A percentile compares a stretch with the other conserved stretches of the same genome.
Evolutionary conservation across 1,284 basidiomycete genomes (phyloP).

Genomic region (Phellopilus nigrolimitatus): DNA sequence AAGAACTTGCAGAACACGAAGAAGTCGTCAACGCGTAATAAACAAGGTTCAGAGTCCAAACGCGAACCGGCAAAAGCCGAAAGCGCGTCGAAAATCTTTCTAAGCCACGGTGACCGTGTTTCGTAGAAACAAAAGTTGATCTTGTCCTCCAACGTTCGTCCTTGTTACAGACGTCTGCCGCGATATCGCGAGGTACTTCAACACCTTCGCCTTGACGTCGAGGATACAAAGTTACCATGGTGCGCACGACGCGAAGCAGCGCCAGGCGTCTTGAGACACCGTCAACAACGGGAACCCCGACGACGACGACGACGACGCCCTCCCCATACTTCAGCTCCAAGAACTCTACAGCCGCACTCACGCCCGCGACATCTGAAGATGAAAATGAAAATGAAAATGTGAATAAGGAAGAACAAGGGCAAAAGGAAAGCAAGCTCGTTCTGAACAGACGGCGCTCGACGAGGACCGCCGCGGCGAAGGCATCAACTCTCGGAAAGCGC

Average conservation of each 20-base stretch:
- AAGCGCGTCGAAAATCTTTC: conserved; percentile 1
- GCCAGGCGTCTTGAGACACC: conserved; percentile 23
- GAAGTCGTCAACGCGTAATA: neutral
- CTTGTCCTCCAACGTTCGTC: neutral
- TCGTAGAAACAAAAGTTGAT: conserved; percentile 1
- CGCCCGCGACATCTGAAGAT: conserved; percentile 40
- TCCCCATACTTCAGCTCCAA: conserved; percentile 43
- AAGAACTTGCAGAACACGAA: too few species aligned
- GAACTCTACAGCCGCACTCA: conserved; percentile 33
- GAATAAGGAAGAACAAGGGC: neutral
- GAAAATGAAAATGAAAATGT: neutral
- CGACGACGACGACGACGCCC: conserved; percentile 32
- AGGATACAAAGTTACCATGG: neutral
- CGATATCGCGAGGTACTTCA: too few species aligned
- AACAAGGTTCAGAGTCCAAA: conserved; percentile 1
- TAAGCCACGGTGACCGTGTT: neutral
- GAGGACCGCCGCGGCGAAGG: neutral
- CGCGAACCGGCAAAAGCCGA: conserved; percentile 4
- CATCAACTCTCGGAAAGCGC: conserved; percentile 2
- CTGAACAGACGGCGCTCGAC: conserved; percentile 3
- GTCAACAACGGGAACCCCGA: conserved; percentile 21
- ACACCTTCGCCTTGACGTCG: neutral
- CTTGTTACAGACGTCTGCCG: neutral
- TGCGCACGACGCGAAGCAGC: conserved; percentile 2
- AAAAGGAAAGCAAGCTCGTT: neutral